Base-by-base conservation (phyloP, 2,329 filamentous ascomycete genomes). In the Aureobasidium sp. region DNA sequence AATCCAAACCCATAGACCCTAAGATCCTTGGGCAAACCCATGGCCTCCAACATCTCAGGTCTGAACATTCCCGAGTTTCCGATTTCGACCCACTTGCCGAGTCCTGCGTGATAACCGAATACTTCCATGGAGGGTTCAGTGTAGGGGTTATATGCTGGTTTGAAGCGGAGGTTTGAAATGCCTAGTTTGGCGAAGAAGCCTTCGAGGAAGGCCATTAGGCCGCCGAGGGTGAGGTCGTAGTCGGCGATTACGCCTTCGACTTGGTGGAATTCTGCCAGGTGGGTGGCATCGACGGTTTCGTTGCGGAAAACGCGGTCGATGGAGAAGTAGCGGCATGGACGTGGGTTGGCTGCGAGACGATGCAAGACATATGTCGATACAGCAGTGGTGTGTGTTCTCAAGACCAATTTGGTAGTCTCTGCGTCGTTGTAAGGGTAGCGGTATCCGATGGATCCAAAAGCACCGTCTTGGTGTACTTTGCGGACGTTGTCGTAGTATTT, bases 31-130 rank as follows among this genome's bases (percentile, higher is more conserved):
- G 95, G 95, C 75, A 98, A 81, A 40, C 95, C 95, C 95, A 98
- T 97, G 7, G 94, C 86, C 81, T 97, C 92, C 75, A 98, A 81
- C 95, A 98, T 98, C 82, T 99, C 96, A 2, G 96, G 95, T 71
- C 96, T 88, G 90, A 99, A 99, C 95, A 99, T 98, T 69, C 96
- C 96, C 73, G 92, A 95, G 84, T 99, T 98, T 67, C 96, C 96
- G 77, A 98, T 98, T 83, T 98, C 96, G 31, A 98, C 93, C 83
- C 97, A 91, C 84, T 97, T 97, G 74, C 89, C 89, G 58, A 98
- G 84, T 4, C 94, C 95, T 74, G 91, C 88, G 85, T 98, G 96
- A 84, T 91, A 98, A 71, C 93, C 94, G 82, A 98, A 99, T 71
- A 99, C 97, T 81, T 99, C 96, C 94, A 99, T 97, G 77, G 91